Evolutionary conservation across 805 yeast genomes (phyloP), one percentile per base, ranked within the genome.

Genomic region (Sungouiella thailandica): DNA sequence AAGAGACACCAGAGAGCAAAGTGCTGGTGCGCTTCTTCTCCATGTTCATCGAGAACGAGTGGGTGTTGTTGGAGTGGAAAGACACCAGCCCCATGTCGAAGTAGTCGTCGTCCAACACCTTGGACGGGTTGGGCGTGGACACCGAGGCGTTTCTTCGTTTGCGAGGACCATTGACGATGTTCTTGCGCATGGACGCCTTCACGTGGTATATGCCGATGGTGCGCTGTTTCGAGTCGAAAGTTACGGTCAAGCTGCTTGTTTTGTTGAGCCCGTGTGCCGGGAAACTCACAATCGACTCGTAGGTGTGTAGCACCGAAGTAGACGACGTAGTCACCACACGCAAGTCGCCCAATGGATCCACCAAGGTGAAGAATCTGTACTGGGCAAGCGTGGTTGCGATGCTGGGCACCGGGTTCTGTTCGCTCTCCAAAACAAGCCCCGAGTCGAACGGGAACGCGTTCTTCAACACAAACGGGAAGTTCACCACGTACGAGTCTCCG

Each of bases 261-360:
- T 56, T 60, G 36, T 57, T 58, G 23, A 58, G 39, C 10, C 70
- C 55, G 3, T 50, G 36, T 4, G 43, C 37, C 0, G 87, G 88
- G 47, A 79, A 80, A 24, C 65, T 57, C 17, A 80, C 49, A 19
- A 83, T 52, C 33, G 68, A 70, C 48, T 83, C 93, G 30, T 64
- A 60, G 2, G 74, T 55, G 0, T 83, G 68, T 18, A 84, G 73
- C 2, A 77, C 72, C 0, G 86, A 73, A 0, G 83, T 78, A 2
- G 88, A 77, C 0, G 87, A 76, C 0, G 90, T 78, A 1, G 78
- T 76, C 4, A 87, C 72, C 4, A 76, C 62, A 2, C 95, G 87
- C 36, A 84, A 68, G 4, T 85, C 93, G 2, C 76, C 74, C 40
- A 82, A 60, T 1, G 95, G 90, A 51, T 85, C 94, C 1, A 78